Base-by-base conservation (phyloP, 2,329 filamentous ascomycete species). In the Phoma sp. region DNA sequence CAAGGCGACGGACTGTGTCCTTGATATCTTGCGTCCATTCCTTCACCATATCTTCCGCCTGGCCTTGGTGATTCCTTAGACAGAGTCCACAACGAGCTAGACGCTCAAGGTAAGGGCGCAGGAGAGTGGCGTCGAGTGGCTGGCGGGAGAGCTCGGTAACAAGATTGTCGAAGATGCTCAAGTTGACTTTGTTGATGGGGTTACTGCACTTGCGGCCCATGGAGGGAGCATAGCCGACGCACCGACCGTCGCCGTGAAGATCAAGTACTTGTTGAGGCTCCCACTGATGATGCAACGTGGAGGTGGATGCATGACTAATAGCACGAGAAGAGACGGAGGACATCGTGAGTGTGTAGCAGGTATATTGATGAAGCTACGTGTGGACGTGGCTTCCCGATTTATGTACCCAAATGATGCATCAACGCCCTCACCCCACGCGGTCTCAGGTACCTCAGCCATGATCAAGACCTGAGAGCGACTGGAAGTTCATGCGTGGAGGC, bases 51-150 rank as follows among this genome's bases (percentile, higher is more conserved):
- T 25, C 12, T 2, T 48, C 17, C 6, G 40, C 44, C 15, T 61
- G 58, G 6, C 33, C 37, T 7, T 31, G 35, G 29, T 57, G 41
- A 10, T 32, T 32, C 17, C 45, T 19, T 4, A 4, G 13, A 39
- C 56, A 52, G 2, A 69, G 55, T 4, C 58, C 54, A 24, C 43
- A 10, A 0, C 21, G 1, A 10, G 66, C 66, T 2, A 68, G 49
- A 6, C 17, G 15, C n/a, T 32, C 4, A 2, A 68, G 55, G 10
- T 41, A n/a, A 7, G 49, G 35, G 3, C 39, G 47, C 0, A 69
- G 47, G 3, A 13, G 19, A 9, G 44, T 40, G n/a, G 58, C 25
- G 27, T 68, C 44, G 2, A 63, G 57, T 1, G 31, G 22, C 17
- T 55, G 31, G 1, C 4, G 38, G 4, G 55, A 54, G 1, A 68